Evolutionary conservation across 75 land plant species (phyloP).

Genomic region (Pinus tabuliformis): DNA sequence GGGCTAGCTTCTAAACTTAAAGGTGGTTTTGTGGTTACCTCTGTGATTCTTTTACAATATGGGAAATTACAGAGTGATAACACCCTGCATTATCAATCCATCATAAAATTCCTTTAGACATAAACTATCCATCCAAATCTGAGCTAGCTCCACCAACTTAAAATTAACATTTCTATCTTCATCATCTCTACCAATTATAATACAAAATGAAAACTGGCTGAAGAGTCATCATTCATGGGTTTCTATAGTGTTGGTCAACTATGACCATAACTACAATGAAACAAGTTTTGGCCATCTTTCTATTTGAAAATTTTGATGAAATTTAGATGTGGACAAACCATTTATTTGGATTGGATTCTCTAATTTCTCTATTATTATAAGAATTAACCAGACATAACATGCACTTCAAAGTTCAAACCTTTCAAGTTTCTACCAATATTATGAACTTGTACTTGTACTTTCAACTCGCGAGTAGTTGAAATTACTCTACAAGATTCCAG

Average conservation of each 20-base stretch:
- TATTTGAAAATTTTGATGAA: neutral
- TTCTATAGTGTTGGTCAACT: neutral
- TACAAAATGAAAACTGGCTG: too few species aligned
- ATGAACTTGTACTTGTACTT: neutral
- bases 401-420: neutral
- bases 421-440: neutral
- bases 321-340: too few species aligned
- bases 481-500: slow-evolving; percentile 4
- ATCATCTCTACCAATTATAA: too few species aligned
- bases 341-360: too few species aligned
- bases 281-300: neutral
- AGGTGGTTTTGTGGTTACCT: too few species aligned
- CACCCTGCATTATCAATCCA: slow-evolving; percentile 8
- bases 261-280: neutral
- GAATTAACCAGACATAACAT: neutral
- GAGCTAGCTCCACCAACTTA: neutral
- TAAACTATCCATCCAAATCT: neutral
- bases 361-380: too few species aligned
- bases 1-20: too few species aligned
- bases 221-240: neutral
- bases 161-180: neutral
- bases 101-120: neutral
- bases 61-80: neutral
- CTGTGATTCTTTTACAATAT: too few species aligned
- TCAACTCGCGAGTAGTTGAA: neutral